These are phyloP conservation scores for Ilyonectria sp. DNA, from an alignment of 2,329 filamentous ascomycete genomes.

Conservation along the genomic window DNA sequence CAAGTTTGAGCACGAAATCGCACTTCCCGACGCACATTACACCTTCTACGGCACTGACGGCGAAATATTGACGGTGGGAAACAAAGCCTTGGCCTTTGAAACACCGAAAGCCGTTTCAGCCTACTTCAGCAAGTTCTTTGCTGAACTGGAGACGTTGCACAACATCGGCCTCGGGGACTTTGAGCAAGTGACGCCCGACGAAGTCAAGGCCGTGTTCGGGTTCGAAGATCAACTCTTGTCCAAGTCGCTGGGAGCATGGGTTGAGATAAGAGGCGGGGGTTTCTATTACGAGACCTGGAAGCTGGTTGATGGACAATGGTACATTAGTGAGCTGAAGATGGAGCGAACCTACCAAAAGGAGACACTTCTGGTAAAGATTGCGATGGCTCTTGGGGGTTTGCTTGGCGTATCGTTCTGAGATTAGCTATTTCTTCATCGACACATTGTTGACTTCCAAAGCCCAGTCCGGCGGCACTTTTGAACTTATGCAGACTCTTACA, in stretches of 20 bases:
- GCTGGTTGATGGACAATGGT: conserved; percentile 43
- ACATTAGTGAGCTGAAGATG: conserved; percentile 41
- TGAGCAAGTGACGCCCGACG: conserved; percentile 42
- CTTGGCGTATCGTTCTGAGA: not conserved
- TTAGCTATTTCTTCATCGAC: too few species aligned
- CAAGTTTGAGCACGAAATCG: conserved; percentile 40
- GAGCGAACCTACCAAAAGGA: conserved; percentile 42
- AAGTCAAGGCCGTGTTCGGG: conserved; percentile 45
- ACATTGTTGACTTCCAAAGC: too few species aligned
- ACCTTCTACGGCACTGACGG: conserved; percentile 36
- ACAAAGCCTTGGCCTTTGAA: conserved; percentile 14
- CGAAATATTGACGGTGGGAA: conserved; percentile 12
- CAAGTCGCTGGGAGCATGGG: conserved; percentile 35
- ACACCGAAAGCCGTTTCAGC: conserved; percentile 27
- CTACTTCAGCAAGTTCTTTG: conserved; percentile 42
- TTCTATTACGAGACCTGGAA: conserved; percentile 46
- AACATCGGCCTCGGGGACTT: conserved; percentile 45
- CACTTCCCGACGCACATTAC: conserved; percentile 41
- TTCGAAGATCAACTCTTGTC: conserved; percentile 41
- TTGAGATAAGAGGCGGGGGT: conserved; percentile 42
- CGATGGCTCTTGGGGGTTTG: not conserved
- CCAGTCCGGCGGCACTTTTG: too few species aligned
- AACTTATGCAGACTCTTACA: too few species aligned
- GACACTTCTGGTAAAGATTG: conserved; percentile 28
- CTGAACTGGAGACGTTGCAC: conserved; percentile 42